Percentiles rank a stretch among this genome's conserved stretches.
Evolutionary conservation across 2,329 filamentous ascomycete species (phyloP).

Genomic region (Cercospora brassicicola): DNA sequence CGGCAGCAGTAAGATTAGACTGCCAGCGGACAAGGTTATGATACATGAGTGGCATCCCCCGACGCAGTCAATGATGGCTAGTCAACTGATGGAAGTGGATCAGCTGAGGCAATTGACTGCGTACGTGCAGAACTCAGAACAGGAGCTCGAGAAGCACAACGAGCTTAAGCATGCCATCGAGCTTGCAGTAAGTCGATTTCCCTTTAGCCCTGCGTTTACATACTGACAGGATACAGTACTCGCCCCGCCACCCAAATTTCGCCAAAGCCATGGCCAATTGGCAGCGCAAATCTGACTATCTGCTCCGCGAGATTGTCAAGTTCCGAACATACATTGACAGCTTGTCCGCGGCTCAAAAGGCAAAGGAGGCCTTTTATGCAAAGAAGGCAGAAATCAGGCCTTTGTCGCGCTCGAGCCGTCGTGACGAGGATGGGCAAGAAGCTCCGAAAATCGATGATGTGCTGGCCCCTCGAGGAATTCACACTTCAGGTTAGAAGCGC

Average conservation of each 20-base stretch:
- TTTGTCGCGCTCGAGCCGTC: conserved; percentile 23
- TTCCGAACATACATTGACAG: conserved; percentile 93
- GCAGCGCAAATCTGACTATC: conserved; percentile 91
- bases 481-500: conserved; percentile 27
- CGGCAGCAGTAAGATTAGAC: conserved; percentile 55
- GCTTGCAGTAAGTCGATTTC: conserved; percentile 61
- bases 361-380: conserved; percentile 65
- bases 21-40: conserved; percentile 80
- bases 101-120: conserved; percentile 72
- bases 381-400: conserved; percentile 26
- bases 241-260: conserved; percentile 76
- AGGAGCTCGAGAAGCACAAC: conserved; percentile 83
- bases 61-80: conserved; percentile 84
- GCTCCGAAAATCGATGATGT: conserved; percentile 19
- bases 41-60: conserved; percentile 90
- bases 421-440: conserved; percentile 18
- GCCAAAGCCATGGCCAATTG: conserved; percentile 89
- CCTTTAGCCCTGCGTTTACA: neutral
- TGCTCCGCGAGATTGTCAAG: conserved; percentile 92
- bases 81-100: conserved; percentile 72
- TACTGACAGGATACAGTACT: conserved; percentile 58
- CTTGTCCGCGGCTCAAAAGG: conserved; percentile 67
- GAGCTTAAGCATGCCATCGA: conserved; percentile 83
- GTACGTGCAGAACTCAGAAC: conserved; percentile 84
- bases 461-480: conserved; percentile 22